phyloP scores from a whole-genome alignment of 306 rosid species.

The Prunus salicina region DNA sequence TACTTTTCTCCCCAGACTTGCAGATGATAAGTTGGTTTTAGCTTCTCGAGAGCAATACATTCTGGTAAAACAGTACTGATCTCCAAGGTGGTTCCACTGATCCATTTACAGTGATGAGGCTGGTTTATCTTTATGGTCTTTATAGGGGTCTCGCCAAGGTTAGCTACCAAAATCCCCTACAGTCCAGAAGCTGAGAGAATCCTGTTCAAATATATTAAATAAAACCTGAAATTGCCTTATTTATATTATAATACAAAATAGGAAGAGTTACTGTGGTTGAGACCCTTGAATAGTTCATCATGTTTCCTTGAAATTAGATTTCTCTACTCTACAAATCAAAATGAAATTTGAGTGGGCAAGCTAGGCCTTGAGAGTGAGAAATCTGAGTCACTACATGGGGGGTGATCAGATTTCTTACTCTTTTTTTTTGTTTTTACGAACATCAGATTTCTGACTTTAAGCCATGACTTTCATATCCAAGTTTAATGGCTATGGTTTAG shows the following conservation, averaged over 20 bases:
- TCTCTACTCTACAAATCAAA: too few relatives aligned
- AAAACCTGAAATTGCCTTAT: too few relatives aligned
- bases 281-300: too few relatives aligned
- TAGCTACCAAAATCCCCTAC: slow-evolving; percentile 54
- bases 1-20: slow-evolving; percentile 56
- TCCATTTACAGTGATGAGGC: slow-evolving; percentile 43
- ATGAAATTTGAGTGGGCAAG: too few relatives aligned
- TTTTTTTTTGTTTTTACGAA: too few relatives aligned
- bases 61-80: slow-evolving; percentile 51
- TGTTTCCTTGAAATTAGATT: too few relatives aligned
- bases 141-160: slow-evolving; percentile 61
- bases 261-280: too few relatives aligned
- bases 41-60: slow-evolving; percentile 81
- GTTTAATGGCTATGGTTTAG: not conserved
- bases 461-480: not conserved
- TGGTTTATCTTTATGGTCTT: slow-evolving; percentile 71
- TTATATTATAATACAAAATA: too few relatives aligned
- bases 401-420: too few relatives aligned
- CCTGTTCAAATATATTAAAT: slow-evolving; percentile 49
- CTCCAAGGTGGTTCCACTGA: slow-evolving; percentile 36
- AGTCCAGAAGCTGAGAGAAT: slow-evolving; percentile 75
- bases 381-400: too few relatives aligned
- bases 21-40: slow-evolving; percentile 81
- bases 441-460: too few relatives aligned
- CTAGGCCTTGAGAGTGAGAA: too few relatives aligned